These are phyloP conservation scores for Chaetoscypha palmicola DNA, from an alignment of 2,329 filamentous ascomycete species.

Conservation along the genomic window DNA sequence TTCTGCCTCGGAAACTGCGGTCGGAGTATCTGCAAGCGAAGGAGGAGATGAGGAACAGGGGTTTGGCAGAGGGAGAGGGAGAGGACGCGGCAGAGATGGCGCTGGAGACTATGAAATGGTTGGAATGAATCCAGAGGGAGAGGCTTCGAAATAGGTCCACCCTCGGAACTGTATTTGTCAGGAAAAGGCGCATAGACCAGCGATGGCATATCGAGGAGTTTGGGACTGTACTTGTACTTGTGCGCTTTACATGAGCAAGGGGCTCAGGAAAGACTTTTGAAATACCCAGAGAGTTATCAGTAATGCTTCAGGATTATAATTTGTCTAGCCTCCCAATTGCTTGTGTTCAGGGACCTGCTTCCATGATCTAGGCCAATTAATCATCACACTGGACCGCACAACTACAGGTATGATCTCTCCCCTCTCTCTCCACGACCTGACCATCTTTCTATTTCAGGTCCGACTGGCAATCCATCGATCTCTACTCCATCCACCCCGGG, in stretches of 20 bases:
- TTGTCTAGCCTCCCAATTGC: neutral
- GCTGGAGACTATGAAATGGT: slow-evolving; percentile 62
- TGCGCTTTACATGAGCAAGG: neutral
- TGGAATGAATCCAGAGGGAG: slow-evolving; percentile 37
- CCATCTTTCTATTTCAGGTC: slow-evolving; percentile 22
- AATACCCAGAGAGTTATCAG: neutral
- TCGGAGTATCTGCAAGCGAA: slow-evolving; percentile 18
- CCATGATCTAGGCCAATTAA: neutral
- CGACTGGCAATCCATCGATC: slow-evolving; percentile 25
- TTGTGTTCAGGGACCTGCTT: neutral
- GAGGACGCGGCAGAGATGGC: slow-evolving; percentile 47
- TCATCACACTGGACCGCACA: neutral
- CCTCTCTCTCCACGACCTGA: slow-evolving; percentile 14
- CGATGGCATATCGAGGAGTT: slow-evolving; percentile 18
- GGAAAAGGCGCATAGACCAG: slow-evolving; percentile 4
- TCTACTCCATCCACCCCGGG: slow-evolving; percentile 25
- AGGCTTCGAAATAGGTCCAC: slow-evolving; percentile 8
- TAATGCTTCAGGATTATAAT: neutral
- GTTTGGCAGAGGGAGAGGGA: slow-evolving; percentile 42
- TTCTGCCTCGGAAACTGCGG: slow-evolving; percentile 14
- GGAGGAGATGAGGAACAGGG: slow-evolving; percentile 42
- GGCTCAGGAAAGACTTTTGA: neutral
- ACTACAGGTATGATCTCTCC: slow-evolving; percentile 24
- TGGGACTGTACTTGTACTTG: slow-evolving; percentile 8
- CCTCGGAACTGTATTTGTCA: no score